A percentile compares a stretch with the other conserved stretches of the same genome.
These are phyloP conservation scores for Colletotrichum incanum DNA, from an alignment of 2,329 filamentous ascomycete genomes.

Conservation along the genomic window DNA sequence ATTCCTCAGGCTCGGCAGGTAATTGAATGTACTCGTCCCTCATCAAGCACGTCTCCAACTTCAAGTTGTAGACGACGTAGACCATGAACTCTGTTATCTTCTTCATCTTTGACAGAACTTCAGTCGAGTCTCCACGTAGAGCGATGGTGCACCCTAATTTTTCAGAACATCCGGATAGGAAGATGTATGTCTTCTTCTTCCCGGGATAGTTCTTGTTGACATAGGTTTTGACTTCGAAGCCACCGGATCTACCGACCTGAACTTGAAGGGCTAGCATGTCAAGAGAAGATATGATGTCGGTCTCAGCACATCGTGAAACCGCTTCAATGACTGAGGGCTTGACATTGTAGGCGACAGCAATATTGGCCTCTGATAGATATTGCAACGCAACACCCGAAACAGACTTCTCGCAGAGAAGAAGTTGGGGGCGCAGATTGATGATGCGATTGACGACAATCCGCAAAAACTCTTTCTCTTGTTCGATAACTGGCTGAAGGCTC, in stretches of 20 bases:
- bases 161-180: conserved; percentile 89
- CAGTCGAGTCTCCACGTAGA: conserved; percentile 83
- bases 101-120: conserved; percentile 84
- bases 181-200: conserved; percentile 94
- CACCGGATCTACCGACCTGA: conserved; percentile 84
- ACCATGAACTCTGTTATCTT: conserved; percentile 98
- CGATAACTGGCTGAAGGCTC: conserved; percentile 96
- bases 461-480: conserved; percentile 95
- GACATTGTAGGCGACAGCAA: conserved; percentile 96
- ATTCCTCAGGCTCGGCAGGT: conserved; percentile 71
- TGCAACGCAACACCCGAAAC: conserved; percentile 93
- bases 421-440: conserved; percentile 84
- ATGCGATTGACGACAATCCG: conserved; percentile 94
- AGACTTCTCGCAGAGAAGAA: conserved; percentile 92
- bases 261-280: conserved; percentile 89
- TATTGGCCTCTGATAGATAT: conserved; percentile 88
- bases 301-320: conserved; percentile 92
- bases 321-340: conserved; percentile 97
- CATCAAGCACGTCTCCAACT: conserved; percentile 94
- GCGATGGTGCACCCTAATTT: conserved; percentile 96
- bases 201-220: conserved; percentile 82
- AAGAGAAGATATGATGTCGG: conserved; percentile 92
- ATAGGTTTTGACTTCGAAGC: conserved; percentile 96
- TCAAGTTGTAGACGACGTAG: conserved; percentile 98
- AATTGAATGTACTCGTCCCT: conserved; percentile 92